Evolutionary conservation across 225 moss, liverwort and hornwort genomes (phyloP), one percentile per base, ranked within the genome.

Genomic region (Asterella californica): DNA sequence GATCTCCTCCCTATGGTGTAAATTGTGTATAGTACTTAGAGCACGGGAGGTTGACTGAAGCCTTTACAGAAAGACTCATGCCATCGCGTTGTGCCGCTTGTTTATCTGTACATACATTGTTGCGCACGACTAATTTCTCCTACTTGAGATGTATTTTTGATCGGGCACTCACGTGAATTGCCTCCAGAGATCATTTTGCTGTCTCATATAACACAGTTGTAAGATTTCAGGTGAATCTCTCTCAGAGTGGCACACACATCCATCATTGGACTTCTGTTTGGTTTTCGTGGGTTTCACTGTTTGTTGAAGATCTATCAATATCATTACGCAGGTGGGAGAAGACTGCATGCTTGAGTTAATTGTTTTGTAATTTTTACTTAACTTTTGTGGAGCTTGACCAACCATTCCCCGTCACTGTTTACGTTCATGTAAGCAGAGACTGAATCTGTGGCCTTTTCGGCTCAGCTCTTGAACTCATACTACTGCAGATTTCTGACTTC

Each of bases 91-190:
- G 17, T 52, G 52, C n/a, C 27, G 72, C 53, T 27, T 74, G 18
- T 10, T 59, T 25, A 59, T 37, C 59, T 76, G 75, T 76, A 76
- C 37, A 76, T 76, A 76, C 59, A 76, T 59, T 76, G 37, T 76
- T 30, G 52, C 53, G 32, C 74, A 74, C 30, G n/a, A 53, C 29
- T 74, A 21, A 27, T 50, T 70, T 47, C 70, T 42, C 27, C 25
- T 48, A 29, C 19, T 74, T 54, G 17, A 74, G 8, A 74, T 14
- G 32, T 74, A 7, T 52, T 48, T 19, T 74, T 74, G 17, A 33
- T 74, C n/a, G 4, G 47, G 71, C 46, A 47, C 42, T 38, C 42
- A 36, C 36, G 36, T 2, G 67, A 67, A 36, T 4, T 36, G 67
- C 36, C 67, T 30, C 34, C 36, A 36, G 36, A 21, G 10, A 67